Percentiles rank a stretch among this genome's conserved stretches.
These are phyloP conservation scores for Kluyveromyces sp. DNA, from an alignment of 1,139 yeast genomes.

Conservation along the genomic window DNA sequence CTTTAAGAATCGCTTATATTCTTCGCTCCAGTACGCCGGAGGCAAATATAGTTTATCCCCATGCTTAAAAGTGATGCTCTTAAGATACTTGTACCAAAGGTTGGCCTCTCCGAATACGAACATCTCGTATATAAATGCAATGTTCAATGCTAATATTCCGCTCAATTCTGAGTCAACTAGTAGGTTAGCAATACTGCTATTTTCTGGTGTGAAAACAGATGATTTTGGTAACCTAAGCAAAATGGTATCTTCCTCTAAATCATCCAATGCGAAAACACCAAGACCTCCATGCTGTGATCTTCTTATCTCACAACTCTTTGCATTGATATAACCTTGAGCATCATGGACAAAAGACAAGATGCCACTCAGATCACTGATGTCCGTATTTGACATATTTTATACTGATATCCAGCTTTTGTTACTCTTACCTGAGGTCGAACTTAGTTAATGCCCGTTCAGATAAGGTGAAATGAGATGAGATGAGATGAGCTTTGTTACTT, in stretches of 20 bases:
- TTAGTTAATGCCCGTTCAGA: no score
- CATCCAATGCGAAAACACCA: conserved; percentile 59
- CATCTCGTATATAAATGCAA: conserved; percentile 67
- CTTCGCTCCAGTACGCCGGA: conserved; percentile 57
- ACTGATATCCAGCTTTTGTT: neutral
- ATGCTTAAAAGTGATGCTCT: conserved; percentile 42
- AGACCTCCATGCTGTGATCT: conserved; percentile 54
- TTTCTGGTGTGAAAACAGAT: conserved; percentile 48
- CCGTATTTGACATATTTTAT: conserved; percentile 27
- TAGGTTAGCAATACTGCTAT: conserved; percentile 60
- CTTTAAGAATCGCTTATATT: conserved; percentile 39
- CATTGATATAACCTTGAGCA: conserved; percentile 43
- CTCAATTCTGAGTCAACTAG: conserved; percentile 51
- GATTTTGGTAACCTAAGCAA: conserved; percentile 38
- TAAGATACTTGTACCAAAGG: conserved; percentile 70
- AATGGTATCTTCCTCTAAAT: conserved; percentile 32
- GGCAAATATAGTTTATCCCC: conserved; percentile 36
- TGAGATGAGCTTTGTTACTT: neutral
- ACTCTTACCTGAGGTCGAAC: no score
- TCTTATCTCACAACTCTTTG: conserved; percentile 38
- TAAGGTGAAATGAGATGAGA: neutral
- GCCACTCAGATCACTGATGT: conserved; percentile 18
- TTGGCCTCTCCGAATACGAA: conserved; percentile 43
- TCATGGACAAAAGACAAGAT: conserved; percentile 41
- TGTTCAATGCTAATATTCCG: conserved; percentile 60